Conservation (phyloP, 768 basidiomycete species). For the Amyloporia xantha region DNA sequence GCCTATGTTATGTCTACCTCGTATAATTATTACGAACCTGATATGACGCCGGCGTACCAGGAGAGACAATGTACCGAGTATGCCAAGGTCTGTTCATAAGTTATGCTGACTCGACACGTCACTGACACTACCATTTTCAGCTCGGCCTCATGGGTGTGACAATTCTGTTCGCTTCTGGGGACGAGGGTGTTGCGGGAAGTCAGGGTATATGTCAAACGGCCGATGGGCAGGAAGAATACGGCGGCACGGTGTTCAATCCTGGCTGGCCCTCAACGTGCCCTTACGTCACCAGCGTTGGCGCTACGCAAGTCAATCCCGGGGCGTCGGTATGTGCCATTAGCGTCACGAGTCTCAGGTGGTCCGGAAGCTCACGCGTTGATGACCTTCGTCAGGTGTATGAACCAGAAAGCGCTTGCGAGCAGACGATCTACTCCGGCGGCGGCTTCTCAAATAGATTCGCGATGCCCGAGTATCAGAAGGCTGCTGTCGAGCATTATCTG, state of each 20-base stretch:
- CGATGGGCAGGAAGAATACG: constrained; percentile 16
- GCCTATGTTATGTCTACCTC: constrained; percentile 38
- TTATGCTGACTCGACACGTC: too few relatives aligned
- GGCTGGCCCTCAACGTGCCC: constrained; percentile 29
- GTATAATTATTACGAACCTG: constrained; percentile 31
- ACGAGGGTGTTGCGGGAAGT: constrained; percentile 36
- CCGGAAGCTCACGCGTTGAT: background rate
- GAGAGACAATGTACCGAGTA: constrained; percentile 39
- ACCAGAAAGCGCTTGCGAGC: constrained; percentile 31
- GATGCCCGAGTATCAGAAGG: constrained; percentile 30
- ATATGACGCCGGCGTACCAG: constrained; percentile 29
- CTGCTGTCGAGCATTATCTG: constrained; percentile 24
- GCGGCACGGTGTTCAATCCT: constrained; percentile 11
- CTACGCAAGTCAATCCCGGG: constrained; percentile 29
- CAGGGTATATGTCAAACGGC: constrained; percentile 26
- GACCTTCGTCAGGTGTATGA: constrained; percentile 16
- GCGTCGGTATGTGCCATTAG: constrained; percentile 11
- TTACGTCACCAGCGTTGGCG: constrained; percentile 32
- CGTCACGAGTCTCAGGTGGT: too few relatives aligned
- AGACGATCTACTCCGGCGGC: constrained; percentile 31
- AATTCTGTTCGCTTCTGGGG: constrained; percentile 38
- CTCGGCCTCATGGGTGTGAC: constrained; percentile 31
- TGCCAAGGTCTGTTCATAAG: constrained; percentile 32
- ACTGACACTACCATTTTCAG: too few relatives aligned
- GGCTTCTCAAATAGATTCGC: constrained; percentile 37